Conservation (phyloP, 2,329 filamentous ascomycete species). For the Colletotrichum musae region DNA sequence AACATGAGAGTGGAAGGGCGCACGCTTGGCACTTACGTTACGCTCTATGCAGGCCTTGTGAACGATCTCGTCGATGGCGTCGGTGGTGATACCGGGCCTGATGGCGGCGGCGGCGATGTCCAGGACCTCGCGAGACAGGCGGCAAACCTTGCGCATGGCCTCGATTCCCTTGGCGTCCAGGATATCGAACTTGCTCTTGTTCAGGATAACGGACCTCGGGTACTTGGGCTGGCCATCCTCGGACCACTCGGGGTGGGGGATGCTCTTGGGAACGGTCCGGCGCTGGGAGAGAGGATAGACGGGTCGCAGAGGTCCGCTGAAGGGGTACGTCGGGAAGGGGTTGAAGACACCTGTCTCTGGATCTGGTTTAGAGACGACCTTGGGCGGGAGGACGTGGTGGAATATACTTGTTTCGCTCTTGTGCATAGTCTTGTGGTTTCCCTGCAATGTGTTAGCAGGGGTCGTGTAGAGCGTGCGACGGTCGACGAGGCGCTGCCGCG, state of each 20-base stretch:
- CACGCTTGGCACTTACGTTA: slow-evolving; percentile 72
- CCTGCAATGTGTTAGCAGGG: slow-evolving; percentile 62
- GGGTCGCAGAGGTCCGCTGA: slow-evolving; percentile 85
- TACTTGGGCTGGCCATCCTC: slow-evolving; percentile 82
- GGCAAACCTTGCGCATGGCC: slow-evolving; percentile 93
- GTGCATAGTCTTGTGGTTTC: slow-evolving; percentile 85
- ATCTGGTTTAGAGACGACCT: slow-evolving; percentile 90
- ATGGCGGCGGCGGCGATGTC: slow-evolving; percentile 89
- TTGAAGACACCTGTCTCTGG: slow-evolving; percentile 92
- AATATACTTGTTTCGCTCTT: slow-evolving; percentile 85
- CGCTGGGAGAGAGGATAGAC: slow-evolving; percentile 86
- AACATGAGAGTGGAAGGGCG: neutral
- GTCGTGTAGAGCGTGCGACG: neutral
- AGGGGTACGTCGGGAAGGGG: slow-evolving; percentile 90
- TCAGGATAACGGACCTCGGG: slow-evolving; percentile 69
- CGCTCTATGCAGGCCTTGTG: slow-evolving; percentile 96
- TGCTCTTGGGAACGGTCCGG: slow-evolving; percentile 82
- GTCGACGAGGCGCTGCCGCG: neutral
- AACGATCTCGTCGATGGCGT: slow-evolving; percentile 94
- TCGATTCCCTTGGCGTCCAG: slow-evolving; percentile 86
- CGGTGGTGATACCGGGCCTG: slow-evolving; percentile 94
- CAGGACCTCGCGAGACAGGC: slow-evolving; percentile 88
- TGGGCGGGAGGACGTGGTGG: slow-evolving; percentile 81
- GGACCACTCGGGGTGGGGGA: slow-evolving; percentile 90
- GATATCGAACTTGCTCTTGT: slow-evolving; percentile 85